Conservation (phyloP, 2,329 filamentous ascomycete genomes). For the Talaromyces albobiverticillius region DNA sequence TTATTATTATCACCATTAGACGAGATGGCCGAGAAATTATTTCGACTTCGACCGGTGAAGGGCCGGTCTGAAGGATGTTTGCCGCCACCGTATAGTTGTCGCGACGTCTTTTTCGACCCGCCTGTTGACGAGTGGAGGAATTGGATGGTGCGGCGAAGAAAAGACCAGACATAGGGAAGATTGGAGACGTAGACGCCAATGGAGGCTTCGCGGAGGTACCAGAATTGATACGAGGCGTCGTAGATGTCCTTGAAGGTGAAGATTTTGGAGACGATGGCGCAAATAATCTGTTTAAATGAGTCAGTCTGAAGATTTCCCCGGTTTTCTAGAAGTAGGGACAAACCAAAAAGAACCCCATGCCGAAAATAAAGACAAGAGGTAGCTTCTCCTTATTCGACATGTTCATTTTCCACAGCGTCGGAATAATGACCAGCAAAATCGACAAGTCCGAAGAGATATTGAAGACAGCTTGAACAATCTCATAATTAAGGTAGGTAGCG, state of each 20-base stretch:
- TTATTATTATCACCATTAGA: not conserved
- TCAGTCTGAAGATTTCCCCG: conserved; percentile 4
- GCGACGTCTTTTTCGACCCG: conserved; percentile 3
- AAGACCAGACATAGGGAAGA: conserved; percentile 43
- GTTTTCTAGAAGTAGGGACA: too few relatives aligned
- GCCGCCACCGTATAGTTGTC: too few relatives aligned
- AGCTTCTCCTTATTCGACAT: conserved; percentile 34
- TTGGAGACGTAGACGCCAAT: conserved; percentile 47
- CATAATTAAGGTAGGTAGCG: conserved; percentile 40
- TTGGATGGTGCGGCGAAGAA: conserved; percentile 36
- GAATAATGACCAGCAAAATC: conserved; percentile 39
- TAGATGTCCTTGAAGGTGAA: conserved; percentile 38
- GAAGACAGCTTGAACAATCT: conserved; percentile 44
- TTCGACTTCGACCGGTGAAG: conserved; percentile 4
- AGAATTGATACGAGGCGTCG: conserved; percentile 39
- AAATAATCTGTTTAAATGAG: conserved; percentile 28
- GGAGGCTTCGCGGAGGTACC: conserved; percentile 43
- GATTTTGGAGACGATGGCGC: conserved; percentile 50
- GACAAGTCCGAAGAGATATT: conserved; percentile 41
- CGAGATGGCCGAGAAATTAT: conserved; percentile 5
- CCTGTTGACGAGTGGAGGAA: not conserved
- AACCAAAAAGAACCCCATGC: conserved; percentile 36
- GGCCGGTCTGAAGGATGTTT: not conserved
- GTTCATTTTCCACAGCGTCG: conserved; percentile 33
- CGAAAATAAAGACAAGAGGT: conserved; percentile 34